Percentiles rank a stretch among this genome's conserved stretches.
phyloP scores from a whole-genome alignment of 2,329 filamentous ascomycete genomes.

The Fusarium oligoseptatum region DNA sequence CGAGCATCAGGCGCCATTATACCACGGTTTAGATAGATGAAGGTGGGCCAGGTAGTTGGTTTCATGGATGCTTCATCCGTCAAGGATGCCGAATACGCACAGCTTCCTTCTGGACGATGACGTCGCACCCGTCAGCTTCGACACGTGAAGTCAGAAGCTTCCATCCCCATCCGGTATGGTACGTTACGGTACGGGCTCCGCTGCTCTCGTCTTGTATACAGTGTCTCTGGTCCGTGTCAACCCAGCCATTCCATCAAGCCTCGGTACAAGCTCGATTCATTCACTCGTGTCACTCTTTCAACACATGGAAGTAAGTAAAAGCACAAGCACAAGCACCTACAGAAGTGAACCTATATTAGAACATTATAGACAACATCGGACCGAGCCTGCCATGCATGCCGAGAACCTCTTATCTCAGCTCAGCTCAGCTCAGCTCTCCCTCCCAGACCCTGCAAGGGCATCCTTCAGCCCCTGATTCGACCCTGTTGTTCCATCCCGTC shows the following conservation, averaged over 20 bases:
- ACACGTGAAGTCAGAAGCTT: slow-evolving; percentile 47
- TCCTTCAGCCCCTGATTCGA: background rate
- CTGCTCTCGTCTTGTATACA: slow-evolving; percentile 11
- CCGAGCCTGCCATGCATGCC: background rate
- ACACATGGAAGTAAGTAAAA: background rate
- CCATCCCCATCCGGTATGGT: slow-evolving; percentile 26
- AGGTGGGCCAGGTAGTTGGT: slow-evolving; percentile 33
- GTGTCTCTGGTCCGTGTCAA: slow-evolving; percentile 2
- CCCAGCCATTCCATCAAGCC: background rate
- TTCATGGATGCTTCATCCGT: slow-evolving; percentile 24
- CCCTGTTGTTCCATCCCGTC: background rate
- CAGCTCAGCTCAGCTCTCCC: background rate
- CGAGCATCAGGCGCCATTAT: slow-evolving; percentile 34
- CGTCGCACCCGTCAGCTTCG: slow-evolving; percentile 29
- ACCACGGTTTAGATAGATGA: slow-evolving; percentile 21
- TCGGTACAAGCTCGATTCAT: slow-evolving; percentile 8
- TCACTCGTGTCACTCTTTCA: background rate
- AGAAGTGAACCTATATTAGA: background rate
- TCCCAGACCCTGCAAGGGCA: background rate
- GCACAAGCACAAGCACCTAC: background rate
- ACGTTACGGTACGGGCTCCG: slow-evolving; percentile 15
- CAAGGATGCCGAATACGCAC: slow-evolving; percentile 1
- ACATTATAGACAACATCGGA: slow-evolving; percentile 1
- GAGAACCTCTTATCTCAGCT: background rate
- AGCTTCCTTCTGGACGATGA: slow-evolving; percentile 20